Base-by-base conservation (phyloP, 805 yeast species). In the Blastobotrys mokoenaii region DNA sequence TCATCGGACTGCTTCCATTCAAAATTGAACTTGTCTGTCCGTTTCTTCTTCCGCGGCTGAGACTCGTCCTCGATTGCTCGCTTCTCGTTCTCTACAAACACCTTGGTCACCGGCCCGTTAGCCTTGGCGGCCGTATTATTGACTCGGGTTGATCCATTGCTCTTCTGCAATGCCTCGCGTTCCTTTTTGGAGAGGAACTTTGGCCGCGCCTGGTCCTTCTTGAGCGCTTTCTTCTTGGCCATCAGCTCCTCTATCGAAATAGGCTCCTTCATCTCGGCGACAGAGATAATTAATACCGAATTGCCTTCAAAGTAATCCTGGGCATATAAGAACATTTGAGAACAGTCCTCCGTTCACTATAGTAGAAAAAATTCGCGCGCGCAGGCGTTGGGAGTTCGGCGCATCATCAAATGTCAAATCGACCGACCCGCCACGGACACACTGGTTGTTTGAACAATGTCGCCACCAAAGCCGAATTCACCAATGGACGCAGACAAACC, bases 1-100 rank as follows among this genome's bases (percentile, higher is more conserved):
- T 86, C 95, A 11, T 84, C 93, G 0, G 68, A 67, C 1, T 63
- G 67, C 47, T 72, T 71, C 95, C 95, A 86, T 10, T 74, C 81
- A 61, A 85, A 84, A 8, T 70, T 67, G 61, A 82, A 84, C 52
- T 71, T 56, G 10, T 48, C 46, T 31, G 45, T 47, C 20, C 54
- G 50, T n/a, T 36, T 11, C 33, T 38, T 27, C 25, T 38, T 38
- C 6, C 3, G 17, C 7, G 32, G 14, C 11, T 32, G 40, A 22
- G 8, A 8, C 7, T 22, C 8, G 27, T 22, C 27, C 8, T 22
- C 27, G 4, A 4, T 31, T 31, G 4, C 6, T 31, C 15, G 34
- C n/a, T 31, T 31, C 15, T 15, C 22, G 12, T 6, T 35, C 15
- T 31, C 34, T 31, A 14, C 15, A 5, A 12, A 14, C 5, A 31